phyloP scores from a whole-genome alignment of 805 yeast species.

The Torulaspora indica region DNA sequence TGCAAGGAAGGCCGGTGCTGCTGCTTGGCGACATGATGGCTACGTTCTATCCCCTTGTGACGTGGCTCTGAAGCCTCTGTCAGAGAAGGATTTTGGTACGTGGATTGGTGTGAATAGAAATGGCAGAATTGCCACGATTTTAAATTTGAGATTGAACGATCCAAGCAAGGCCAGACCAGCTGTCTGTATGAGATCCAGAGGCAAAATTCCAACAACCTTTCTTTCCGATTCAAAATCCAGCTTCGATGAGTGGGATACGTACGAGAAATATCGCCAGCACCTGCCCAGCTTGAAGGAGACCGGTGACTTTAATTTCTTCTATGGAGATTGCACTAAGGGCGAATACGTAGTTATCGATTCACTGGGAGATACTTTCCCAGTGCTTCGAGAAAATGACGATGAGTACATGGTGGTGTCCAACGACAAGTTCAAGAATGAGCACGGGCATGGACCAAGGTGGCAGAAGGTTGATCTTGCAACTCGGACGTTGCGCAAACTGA shows the following conservation, averaged over 20 bases:
- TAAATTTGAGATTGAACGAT: slow-evolving; percentile 61
- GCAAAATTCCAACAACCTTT: slow-evolving; percentile 41
- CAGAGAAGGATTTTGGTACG: slow-evolving; percentile 55
- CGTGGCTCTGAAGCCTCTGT: slow-evolving; percentile 40
- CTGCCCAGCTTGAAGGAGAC: slow-evolving; percentile 23
- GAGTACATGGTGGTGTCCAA: slow-evolving; percentile 31
- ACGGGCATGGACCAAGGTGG: slow-evolving; percentile 59
- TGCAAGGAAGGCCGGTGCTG: slow-evolving; percentile 63
- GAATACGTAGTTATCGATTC: slow-evolving; percentile 30
- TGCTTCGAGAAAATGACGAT: slow-evolving; percentile 24
- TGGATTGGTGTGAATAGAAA: slow-evolving; percentile 74
- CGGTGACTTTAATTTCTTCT: slow-evolving; percentile 37
- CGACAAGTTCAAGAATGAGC: slow-evolving; percentile 25
- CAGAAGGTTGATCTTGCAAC: slow-evolving; percentile 59
- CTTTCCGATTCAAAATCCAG: slow-evolving; percentile 29
- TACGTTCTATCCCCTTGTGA: slow-evolving; percentile 65
- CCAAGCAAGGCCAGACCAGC: slow-evolving; percentile 12
- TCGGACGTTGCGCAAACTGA: slow-evolving; percentile 38
- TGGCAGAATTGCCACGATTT: slow-evolving; percentile 65
- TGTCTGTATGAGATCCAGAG: slow-evolving; percentile 38
- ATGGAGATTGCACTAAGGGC: slow-evolving; percentile 32
- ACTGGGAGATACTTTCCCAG: slow-evolving; percentile 29
- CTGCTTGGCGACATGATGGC: slow-evolving; percentile 38
- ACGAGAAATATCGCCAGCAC: slow-evolving; percentile 21
- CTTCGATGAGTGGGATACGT: slow-evolving; percentile 29